A percentile compares a stretch with the other conserved stretches of the same genome.
Conservation (phyloP, 2,329 filamentous ascomycete genomes). For the Berkeleyomyces basicola region DNA sequence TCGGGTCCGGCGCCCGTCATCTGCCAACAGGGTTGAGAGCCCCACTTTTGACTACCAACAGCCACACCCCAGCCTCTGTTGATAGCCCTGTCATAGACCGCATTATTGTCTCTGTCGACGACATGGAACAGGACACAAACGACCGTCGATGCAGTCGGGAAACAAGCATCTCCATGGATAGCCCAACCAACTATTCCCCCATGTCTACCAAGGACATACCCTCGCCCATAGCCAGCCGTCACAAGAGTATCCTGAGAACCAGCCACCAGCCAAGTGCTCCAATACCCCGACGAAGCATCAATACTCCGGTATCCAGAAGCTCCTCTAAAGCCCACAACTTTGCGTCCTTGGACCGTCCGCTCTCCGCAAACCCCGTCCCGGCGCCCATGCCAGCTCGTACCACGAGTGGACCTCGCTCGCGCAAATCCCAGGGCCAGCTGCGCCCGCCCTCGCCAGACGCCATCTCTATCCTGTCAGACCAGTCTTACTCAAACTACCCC, state of each 20-base stretch:
- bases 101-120: neutral
- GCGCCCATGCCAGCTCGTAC: neutral
- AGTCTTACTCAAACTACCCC: constrained; percentile 10
- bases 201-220: neutral
- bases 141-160: neutral
- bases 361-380: neutral
- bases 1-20: neutral
- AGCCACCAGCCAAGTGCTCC: neutral
- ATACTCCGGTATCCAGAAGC: neutral
- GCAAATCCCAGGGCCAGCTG: constrained; percentile 10
- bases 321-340: neutral
- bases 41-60: neutral
- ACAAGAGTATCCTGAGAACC: neutral
- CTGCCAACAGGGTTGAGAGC: neutral
- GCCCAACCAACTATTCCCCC: neutral
- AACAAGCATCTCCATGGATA: neutral
- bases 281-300: neutral
- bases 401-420: neutral
- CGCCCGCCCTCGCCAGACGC: constrained; percentile 3
- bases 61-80: neutral
- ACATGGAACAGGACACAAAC: neutral
- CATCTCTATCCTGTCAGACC: neutral
- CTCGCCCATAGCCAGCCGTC: no score
- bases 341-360: neutral
- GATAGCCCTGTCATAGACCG: neutral